Evolutionary conservation across 257 asterid genomes (phyloP), one percentile per base, ranked within the genome.

Genomic region (Galeopsis tetrahit): DNA sequence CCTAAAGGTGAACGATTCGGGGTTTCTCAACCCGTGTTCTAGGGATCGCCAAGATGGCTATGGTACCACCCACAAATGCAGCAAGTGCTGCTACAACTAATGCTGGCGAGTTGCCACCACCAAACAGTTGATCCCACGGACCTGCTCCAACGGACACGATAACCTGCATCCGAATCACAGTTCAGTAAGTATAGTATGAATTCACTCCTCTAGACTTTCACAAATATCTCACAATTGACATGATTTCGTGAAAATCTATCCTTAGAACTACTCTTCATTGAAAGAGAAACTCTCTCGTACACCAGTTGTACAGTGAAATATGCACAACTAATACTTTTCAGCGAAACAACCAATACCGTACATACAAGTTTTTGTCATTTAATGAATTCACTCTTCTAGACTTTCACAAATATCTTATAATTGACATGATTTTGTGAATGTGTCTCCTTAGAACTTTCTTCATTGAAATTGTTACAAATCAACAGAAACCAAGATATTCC

Each of bases 91-190:
- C 97, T 14, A 87, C 85, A 51, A 59, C 84, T 55, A 93, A 77
- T 66, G 96, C 96, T 55, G 97, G 95, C 2, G 98, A 85, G 38
- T 74, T 90, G 59, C 97, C 98, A 58, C 97, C 97, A 60, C 96
- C 98, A 80, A 89, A 85, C 46, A 89, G 82, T 77, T 80, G 83
- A 75, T 86, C 91, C 91, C 86, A 84, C 7, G 90, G 95, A 17
- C 98, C 97, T 15, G 92, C 74, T 78, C 97, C 97, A 72, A 90
- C 39, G 57, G 96, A 92, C 71, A 92, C 97, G 17, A 90, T 62
- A 56, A 88, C 79, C 97, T 92, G 82, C 72, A 51, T 66, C 76
- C 68, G 71, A 78, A 74, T 43, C 21, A 75, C 32, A 53, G 38
- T 53, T 3, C 13, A n/a, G 10, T 46, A 11, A 60, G 56, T 9